Evolutionary conservation across 2,329 filamentous ascomycete genomes (phyloP).

Genomic region (Pestalotiopsis sp.): DNA sequence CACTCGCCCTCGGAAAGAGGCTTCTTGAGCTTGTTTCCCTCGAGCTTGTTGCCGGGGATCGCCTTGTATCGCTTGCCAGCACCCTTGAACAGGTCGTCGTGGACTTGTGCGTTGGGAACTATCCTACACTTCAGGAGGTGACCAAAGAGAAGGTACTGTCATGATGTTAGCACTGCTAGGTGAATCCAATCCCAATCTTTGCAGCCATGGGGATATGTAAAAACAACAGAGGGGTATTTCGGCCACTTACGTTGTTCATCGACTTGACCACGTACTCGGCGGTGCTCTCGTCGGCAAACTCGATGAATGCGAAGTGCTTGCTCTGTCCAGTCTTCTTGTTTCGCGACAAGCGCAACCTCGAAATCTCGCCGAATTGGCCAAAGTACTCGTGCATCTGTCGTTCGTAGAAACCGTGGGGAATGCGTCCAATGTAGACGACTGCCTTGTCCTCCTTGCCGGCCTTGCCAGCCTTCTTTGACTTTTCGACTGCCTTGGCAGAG

Average conservation of each 20-base stretch:
- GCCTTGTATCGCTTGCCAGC: slow-evolving; percentile 89
- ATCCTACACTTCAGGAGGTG: slow-evolving; percentile 89
- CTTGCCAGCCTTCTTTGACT: slow-evolving; percentile 42
- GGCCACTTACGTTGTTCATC: slow-evolving; percentile 74
- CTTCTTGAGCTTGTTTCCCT: slow-evolving; percentile 73
- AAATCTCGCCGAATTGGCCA: slow-evolving; percentile 86
- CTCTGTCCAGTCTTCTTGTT: slow-evolving; percentile 90
- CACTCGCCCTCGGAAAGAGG: slow-evolving; percentile 77
- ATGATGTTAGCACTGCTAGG: not conserved
- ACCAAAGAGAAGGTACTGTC: slow-evolving; percentile 81
- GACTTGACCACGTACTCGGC: slow-evolving; percentile 91
- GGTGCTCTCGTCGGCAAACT: slow-evolving; percentile 78
- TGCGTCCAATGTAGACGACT: slow-evolving; percentile 86
- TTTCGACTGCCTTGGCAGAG: slow-evolving; percentile 46
- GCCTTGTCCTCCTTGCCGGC: slow-evolving; percentile 62
- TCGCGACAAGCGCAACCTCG: slow-evolving; percentile 77
- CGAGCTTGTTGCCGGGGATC: slow-evolving; percentile 86
- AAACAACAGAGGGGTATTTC: not conserved
- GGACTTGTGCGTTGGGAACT: slow-evolving; percentile 76
- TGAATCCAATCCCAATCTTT: slow-evolving; percentile 11
- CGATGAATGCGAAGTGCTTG: slow-evolving; percentile 94
- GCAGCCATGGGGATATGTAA: slow-evolving; percentile 16
- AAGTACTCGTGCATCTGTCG: slow-evolving; percentile 94
- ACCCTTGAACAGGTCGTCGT: slow-evolving; percentile 84
- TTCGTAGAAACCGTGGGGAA: slow-evolving; percentile 92